Evolutionary conservation across 1,284 basidiomycete genomes (phyloP).

Genomic region (Meira miltonrushii): DNA sequence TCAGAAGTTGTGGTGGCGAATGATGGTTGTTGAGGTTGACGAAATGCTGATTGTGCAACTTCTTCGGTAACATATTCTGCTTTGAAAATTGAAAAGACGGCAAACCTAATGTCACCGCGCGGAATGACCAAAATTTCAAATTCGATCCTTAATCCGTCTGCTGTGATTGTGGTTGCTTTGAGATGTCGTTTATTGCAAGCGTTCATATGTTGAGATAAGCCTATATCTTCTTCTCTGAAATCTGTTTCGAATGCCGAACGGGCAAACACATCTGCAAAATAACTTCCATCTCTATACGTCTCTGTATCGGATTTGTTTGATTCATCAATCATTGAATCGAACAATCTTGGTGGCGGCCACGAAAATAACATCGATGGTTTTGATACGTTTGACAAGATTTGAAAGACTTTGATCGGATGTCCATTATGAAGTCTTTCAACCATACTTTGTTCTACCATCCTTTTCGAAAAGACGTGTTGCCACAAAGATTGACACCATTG

Average conservation of each 20-base stretch:
- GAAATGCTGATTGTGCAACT: neutral
- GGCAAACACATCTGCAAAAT: slow-evolving; percentile 74
- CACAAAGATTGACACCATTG: slow-evolving; percentile 45
- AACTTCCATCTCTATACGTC: slow-evolving; percentile 58
- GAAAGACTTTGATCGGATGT: slow-evolving; percentile 63
- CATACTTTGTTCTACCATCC: neutral
- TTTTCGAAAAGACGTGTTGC: slow-evolving; percentile 12
- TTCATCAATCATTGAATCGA: neutral
- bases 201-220: slow-evolving; percentile 62
- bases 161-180: slow-evolving; percentile 66
- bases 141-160: slow-evolving; percentile 60
- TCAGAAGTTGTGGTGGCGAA: neutral
- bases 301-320: neutral
- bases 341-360: slow-evolving; percentile 66
- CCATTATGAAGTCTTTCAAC: slow-evolving; percentile 17
- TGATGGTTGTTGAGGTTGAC: neutral
- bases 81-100: slow-evolving; percentile 55
- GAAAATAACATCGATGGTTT: slow-evolving; percentile 66
- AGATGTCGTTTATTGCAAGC: slow-evolving; percentile 89
- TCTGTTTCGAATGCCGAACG: slow-evolving; percentile 71
- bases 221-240: neutral
- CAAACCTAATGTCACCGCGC: slow-evolving; percentile 66
- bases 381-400: slow-evolving; percentile 61
- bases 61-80: slow-evolving; percentile 28
- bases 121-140: slow-evolving; percentile 89